phyloP scores from a whole-genome alignment of 148 eudicot species.

The Limonium bicolor region DNA sequence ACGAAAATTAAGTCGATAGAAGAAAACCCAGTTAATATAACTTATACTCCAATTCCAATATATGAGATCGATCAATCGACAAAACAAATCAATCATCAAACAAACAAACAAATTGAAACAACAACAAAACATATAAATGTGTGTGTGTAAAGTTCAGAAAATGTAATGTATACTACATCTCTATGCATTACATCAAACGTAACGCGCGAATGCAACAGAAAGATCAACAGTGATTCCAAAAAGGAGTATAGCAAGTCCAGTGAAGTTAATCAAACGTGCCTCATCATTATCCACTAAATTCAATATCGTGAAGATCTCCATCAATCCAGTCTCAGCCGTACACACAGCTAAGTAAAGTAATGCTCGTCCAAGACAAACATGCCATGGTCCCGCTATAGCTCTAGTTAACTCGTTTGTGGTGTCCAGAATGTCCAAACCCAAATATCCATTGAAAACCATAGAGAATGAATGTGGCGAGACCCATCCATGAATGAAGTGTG shows the following conservation, averaged over 20 bases:
- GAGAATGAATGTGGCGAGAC: constrained; percentile 52
- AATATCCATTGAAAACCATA: constrained; percentile 67
- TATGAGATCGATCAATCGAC: no score
- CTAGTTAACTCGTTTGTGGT: constrained; percentile 20
- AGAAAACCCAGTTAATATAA: no score
- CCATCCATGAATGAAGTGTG: constrained; percentile 80
- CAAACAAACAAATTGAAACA: no score
- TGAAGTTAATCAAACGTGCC: constrained; percentile 42
- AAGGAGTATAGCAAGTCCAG: constrained; percentile 40
- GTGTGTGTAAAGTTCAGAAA: no score
- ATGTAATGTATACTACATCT: no score
- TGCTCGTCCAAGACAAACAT: constrained; percentile 43
- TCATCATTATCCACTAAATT: constrained; percentile 19
- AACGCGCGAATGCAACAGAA: constrained; percentile 36
- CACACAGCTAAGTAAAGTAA: constrained; percentile 53
- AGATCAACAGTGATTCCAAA: constrained; percentile 62
- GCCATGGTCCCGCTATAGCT: constrained; percentile 43
- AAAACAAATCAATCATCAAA: no score
- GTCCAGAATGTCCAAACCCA: constrained; percentile 37
- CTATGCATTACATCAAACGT: no score
- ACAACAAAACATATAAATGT: no score
- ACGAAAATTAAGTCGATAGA: no score
- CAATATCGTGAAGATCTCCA: constrained; percentile 26
- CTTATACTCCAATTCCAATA: no score
- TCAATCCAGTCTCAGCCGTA: constrained; percentile 52